phyloP scores from a whole-genome alignment of 2,329 filamentous ascomycete genomes.

The Monosporascus sp. region DNA sequence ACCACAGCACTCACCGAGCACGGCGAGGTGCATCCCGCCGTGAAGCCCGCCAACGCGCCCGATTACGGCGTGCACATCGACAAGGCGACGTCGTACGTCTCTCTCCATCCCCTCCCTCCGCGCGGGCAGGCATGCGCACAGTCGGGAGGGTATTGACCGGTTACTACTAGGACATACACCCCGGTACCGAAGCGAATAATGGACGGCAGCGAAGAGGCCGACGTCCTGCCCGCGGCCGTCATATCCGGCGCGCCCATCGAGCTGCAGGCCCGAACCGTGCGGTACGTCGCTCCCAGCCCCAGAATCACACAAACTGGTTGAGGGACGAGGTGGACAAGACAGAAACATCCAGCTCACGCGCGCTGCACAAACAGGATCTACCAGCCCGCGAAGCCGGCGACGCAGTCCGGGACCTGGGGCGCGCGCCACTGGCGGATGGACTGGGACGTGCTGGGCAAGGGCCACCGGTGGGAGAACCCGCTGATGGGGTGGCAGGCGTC shows the following conservation, averaged over 20 bases:
- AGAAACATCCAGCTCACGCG: neutral
- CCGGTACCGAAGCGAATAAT: constrained; percentile 85
- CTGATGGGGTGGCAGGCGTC: constrained; percentile 99
- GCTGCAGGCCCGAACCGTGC: constrained; percentile 86
- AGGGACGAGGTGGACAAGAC: no score
- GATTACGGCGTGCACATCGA: constrained; percentile 79
- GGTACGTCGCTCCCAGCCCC: constrained; percentile 49
- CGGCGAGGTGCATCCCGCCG: constrained; percentile 27
- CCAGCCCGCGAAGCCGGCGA: constrained; percentile 86
- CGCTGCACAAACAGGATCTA: constrained; percentile 63
- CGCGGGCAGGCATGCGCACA: neutral
- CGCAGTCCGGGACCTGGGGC: constrained; percentile 88
- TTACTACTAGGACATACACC: constrained; percentile 68
- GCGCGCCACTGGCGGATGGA: constrained; percentile 91
- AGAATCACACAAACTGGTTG: neutral
- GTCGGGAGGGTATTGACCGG: constrained; percentile 3
- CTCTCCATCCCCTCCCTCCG: no score
- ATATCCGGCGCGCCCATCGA: constrained; percentile 91
- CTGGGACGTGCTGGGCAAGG: constrained; percentile 90
- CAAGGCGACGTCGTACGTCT: constrained; percentile 80
- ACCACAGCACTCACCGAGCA: constrained; percentile 35
- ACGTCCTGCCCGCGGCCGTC: constrained; percentile 72
- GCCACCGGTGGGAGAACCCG: constrained; percentile 96
- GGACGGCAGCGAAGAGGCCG: constrained; percentile 79
- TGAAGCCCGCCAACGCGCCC: constrained; percentile 57